Conservation (phyloP, 805 yeast genomes). For the Yamadazyma olivae region DNA sequence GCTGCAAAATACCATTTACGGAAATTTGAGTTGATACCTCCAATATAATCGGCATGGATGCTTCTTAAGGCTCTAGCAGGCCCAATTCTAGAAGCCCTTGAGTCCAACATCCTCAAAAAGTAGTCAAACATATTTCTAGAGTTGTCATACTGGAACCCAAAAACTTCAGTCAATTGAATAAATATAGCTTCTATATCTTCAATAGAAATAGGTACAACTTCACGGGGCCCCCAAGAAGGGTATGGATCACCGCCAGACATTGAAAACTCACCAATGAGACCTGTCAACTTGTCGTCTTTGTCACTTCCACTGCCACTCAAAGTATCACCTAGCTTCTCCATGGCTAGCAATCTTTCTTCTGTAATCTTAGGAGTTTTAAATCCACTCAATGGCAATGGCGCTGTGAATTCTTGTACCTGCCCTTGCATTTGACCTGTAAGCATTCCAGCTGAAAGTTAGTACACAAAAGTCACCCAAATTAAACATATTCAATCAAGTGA, state of each 20-base stretch:
- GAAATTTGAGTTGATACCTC: slow-evolving; percentile 67
- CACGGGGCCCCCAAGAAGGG: slow-evolving; percentile 49
- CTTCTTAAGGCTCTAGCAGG: slow-evolving; percentile 54
- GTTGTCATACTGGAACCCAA: slow-evolving; percentile 70
- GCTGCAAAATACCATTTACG: slow-evolving; percentile 78
- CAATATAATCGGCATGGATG: slow-evolving; percentile 72
- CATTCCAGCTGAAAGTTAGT: slow-evolving; percentile 9
- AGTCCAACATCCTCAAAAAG: slow-evolving; percentile 80
- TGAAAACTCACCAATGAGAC: slow-evolving; percentile 7
- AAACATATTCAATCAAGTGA: background rate
- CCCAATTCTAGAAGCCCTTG: slow-evolving; percentile 65
- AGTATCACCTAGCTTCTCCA: slow-evolving; percentile 1
- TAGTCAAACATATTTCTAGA: slow-evolving; percentile 71
- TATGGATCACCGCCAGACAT: slow-evolving; percentile 43
- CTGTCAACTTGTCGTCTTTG: slow-evolving; percentile 1
- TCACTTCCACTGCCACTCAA: background rate
- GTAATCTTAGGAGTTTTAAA: slow-evolving; percentile 36
- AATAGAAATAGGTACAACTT: slow-evolving; percentile 44
- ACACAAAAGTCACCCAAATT: background rate
- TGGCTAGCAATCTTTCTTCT: slow-evolving; percentile 30
- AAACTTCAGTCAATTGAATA: slow-evolving; percentile 47
- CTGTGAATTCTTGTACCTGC: slow-evolving; percentile 5
- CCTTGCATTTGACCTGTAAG: too few species aligned
- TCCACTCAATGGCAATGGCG: slow-evolving; percentile 29
- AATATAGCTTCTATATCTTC: slow-evolving; percentile 58